These are phyloP conservation scores for Colletotrichum shisoi DNA, from an alignment of 2,329 filamentous ascomycete species.

Conservation along the genomic window DNA sequence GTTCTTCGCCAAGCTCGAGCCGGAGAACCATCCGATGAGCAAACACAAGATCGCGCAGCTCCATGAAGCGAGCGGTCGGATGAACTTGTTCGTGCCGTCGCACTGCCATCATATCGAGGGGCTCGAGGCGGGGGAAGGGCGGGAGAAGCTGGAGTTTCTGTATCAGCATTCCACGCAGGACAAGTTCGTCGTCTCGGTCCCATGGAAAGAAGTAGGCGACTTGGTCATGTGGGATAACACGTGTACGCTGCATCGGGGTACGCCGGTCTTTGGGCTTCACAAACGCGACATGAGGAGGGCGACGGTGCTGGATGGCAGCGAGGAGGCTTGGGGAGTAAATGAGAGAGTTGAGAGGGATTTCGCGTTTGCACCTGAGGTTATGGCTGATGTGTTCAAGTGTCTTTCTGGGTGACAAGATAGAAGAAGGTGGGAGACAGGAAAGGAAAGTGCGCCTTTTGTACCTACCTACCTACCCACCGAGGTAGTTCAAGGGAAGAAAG, in stretches of 20 bases:
- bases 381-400: neutral
- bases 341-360: slow-evolving; percentile 33
- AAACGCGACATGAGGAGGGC: slow-evolving; percentile 63
- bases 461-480: too few species aligned
- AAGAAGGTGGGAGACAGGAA: too few species aligned
- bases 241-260: slow-evolving; percentile 62
- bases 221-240: slow-evolving; percentile 68
- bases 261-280: slow-evolving; percentile 58
- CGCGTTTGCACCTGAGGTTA: slow-evolving; percentile 18
- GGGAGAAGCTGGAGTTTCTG: slow-evolving; percentile 51
- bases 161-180: slow-evolving; percentile 57
- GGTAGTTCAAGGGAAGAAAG: too few species aligned
- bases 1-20: slow-evolving; percentile 57
- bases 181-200: slow-evolving; percentile 56
- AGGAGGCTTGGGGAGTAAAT: slow-evolving; percentile 52
- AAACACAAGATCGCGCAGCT: slow-evolving; percentile 60
- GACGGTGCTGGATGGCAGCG: slow-evolving; percentile 60
- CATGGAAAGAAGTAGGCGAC: slow-evolving; percentile 60
- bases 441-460: neutral
- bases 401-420: neutral
- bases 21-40: slow-evolving; percentile 49
- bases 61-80: slow-evolving; percentile 60
- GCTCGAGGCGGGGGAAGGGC: slow-evolving; percentile 48
- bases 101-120: slow-evolving; percentile 63
- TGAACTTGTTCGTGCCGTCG: slow-evolving; percentile 62